Evolutionary conservation across 2,329 filamentous ascomycete species (phyloP), one percentile per base, ranked within the genome.

Genomic region (Rutstroemia sp.): DNA sequence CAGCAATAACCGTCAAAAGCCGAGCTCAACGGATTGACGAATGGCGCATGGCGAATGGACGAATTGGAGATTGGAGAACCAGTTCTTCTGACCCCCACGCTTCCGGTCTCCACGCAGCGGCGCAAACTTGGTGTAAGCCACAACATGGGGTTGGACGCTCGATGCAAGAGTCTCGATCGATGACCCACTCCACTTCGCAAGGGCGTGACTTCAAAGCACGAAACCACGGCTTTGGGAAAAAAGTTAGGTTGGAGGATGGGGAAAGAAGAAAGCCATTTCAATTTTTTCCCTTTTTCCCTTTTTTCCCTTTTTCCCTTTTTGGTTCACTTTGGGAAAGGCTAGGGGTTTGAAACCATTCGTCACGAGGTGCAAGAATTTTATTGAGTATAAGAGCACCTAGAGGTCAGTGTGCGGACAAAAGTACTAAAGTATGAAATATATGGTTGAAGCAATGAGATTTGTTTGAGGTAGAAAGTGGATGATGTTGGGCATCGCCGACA

Each of bases 81-180:
- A 23, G 23, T 23, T 23, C 23, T 23, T 23, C 23, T 36, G 50
- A 52, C 50, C 40, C 51, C 51, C 49, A 51, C 49, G 49, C n/a
- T 27, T 14, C 17, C 17, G 16, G 8, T 36, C 38, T 17, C 49
- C 49, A 27, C 42, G 38, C 14, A 44, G 44, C 23, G 23, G 23
- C 23, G 23, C 23, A 23, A 4, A 23, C 23, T 23, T 4, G 19
- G 19, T 19, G 23, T 23, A 23, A 42, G 49, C 49, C 49, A 44
- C 49, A 51, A 17, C 49, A 51, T 44, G 36, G 48, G 48, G 23
- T 27, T 51, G 34, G 39, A n/a, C 39, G 40, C 49, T 42, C 44
- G 38, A 51, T 51, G 49, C 38, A 30, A 44, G 49, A 51, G 38
- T 51, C 38, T 39, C 49, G 49, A 51, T 51, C 49, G 38, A 27